phyloP scores from a whole-genome alignment of 2,329 filamentous ascomycete species.

The Hymenoscyphus albidus region DNA sequence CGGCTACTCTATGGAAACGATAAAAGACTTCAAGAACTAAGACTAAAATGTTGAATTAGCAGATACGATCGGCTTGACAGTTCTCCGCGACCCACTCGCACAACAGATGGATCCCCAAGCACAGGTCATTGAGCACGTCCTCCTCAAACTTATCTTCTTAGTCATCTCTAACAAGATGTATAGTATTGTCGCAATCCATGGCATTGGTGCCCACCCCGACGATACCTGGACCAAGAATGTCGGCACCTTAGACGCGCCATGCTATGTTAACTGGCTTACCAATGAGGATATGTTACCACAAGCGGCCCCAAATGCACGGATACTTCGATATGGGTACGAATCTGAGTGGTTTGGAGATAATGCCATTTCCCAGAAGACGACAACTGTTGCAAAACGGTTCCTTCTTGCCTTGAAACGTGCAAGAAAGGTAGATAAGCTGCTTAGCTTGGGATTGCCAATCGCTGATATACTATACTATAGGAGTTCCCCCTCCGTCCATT shows the following conservation, averaged over 20 bases:
- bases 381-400: too few species aligned
- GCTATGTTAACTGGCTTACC: too few species aligned
- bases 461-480: too few species aligned
- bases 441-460: too few species aligned
- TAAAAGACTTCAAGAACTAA: neutral
- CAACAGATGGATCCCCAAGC: neutral
- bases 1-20: neutral
- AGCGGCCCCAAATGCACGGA: too few species aligned
- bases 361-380: too few species aligned
- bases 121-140: neutral
- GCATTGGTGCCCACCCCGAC: conserved; percentile 4
- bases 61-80: neutral
- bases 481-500: too few species aligned
- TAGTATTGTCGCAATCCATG: conserved; percentile 4
- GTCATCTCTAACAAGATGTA: neutral
- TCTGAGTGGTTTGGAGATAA: too few species aligned
- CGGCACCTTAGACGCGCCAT: neutral
- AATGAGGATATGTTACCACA: too few species aligned
- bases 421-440: too few species aligned
- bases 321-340: too few species aligned
- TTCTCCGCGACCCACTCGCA: neutral
- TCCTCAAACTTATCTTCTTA: neutral
- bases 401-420: too few species aligned
- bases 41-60: neutral
- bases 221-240: conserved; percentile 5